Evolutionary conservation across 2,329 filamentous ascomycete species (phyloP), one percentile per base, ranked within the genome.

Genomic region (Pyrenophora tritici-repentis): DNA sequence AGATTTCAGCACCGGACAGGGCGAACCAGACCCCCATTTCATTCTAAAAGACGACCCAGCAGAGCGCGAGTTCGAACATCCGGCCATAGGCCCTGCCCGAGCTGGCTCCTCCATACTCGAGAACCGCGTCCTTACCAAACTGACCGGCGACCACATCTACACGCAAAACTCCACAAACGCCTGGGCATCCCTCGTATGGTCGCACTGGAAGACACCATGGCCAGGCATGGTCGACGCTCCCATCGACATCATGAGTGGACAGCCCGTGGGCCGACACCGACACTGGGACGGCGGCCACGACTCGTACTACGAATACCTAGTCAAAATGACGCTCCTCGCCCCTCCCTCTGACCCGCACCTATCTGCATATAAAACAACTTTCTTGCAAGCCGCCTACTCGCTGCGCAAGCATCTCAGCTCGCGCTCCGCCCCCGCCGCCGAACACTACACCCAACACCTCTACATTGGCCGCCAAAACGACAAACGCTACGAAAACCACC

Each of bases 181-280:
- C 20, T 78, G 76, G 76, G 68, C 72, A 20, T 72, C 74, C 22
- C 63, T 79, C n/a, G 75, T 79, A 7, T 78, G 75, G 75, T 73
- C 68, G 29, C 73, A 72, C 47, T 75, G 72, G 66, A 45, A 61
- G 12, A 67, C 75, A 18, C 67, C 73, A 9, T 75, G 70, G 65
- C 57, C 66, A 10, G 77, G 76, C 3, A 70, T 79, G 55, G 59
- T 76, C 13, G 72, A 77, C 38, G 71, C 66, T 2, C 76, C 76
- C 7, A 67, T 78, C 35, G 74, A 78, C 41, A 78, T 78, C 38
- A 59, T 72, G 46, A 78, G 75, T 7, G 74, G 73, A 8, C 65
- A 65, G 17, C 74, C 76, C 4, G 65, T 73, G 6, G 73, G 69
- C 10, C 69, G 67, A 2, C 63, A 74, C 39, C 65, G 72, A 33